phyloP scores from a whole-genome alignment of 2,329 filamentous ascomycete genomes.

The Zopfia rhizophila region DNA sequence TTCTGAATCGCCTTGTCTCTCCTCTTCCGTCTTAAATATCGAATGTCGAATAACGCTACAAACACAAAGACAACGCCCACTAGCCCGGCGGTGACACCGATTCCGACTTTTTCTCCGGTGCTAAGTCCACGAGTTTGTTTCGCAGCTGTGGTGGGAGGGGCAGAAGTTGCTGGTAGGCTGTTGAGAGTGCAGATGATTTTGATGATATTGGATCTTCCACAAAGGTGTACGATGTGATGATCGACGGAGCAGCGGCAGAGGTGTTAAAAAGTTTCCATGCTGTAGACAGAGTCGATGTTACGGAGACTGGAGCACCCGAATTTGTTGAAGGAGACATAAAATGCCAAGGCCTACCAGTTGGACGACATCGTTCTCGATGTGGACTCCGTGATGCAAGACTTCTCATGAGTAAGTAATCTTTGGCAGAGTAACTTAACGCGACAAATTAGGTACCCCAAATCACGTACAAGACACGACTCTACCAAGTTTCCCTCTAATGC shows the following conservation, averaged over 20 bases:
- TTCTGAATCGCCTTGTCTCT: conserved; percentile 26
- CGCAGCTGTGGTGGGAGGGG: conserved; percentile 4
- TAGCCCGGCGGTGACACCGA: conserved; percentile 17
- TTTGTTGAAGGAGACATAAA: too few relatives aligned
- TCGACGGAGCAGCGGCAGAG: neutral
- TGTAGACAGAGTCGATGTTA: neutral
- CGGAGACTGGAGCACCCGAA: too few relatives aligned
- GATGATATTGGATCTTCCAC: too few relatives aligned
- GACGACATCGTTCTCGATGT: too few relatives aligned
- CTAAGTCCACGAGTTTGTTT: conserved; percentile 8
- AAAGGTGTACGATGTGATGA: neutral
- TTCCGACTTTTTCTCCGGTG: conserved; percentile 20
- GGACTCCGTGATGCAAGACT: too few relatives aligned
- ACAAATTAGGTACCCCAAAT: too few relatives aligned
- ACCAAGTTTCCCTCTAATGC: conserved; percentile 27
- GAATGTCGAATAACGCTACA: conserved; percentile 18
- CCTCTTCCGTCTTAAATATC: conserved; percentile 30
- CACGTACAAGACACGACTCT: conserved; percentile 20
- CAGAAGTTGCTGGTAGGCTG: neutral
- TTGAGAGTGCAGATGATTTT: too few relatives aligned
- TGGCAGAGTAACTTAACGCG: too few relatives aligned
- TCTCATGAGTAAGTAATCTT: too few relatives aligned
- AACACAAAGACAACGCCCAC: conserved; percentile 16
- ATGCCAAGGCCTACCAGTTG: too few relatives aligned
- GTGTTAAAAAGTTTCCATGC: neutral